phyloP scores from a whole-genome alignment of 2,329 filamentous ascomycete genomes.

The Fusarium torulosum region DNA sequence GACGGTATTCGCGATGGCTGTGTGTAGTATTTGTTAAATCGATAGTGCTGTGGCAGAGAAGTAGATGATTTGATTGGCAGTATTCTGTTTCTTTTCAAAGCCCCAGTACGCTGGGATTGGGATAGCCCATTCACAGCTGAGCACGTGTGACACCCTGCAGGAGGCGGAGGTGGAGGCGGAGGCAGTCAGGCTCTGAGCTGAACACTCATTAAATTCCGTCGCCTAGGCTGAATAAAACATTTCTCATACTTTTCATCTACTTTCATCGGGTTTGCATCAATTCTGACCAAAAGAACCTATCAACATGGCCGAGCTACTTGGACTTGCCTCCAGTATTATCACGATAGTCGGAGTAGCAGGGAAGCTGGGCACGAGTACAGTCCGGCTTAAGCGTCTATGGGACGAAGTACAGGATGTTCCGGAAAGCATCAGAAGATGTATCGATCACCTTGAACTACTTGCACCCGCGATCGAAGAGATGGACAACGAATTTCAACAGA shows the following conservation, averaged over 20 bases:
- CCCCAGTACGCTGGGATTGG: neutral
- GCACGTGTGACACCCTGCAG: neutral
- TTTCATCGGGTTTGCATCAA: neutral
- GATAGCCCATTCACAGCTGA: neutral
- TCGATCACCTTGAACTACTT: constrained; percentile 14
- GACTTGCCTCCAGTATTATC: constrained; percentile 32
- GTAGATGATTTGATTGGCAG: neutral
- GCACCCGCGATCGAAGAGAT: constrained; percentile 4
- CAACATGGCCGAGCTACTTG: constrained; percentile 33
- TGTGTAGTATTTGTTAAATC: too few species aligned
- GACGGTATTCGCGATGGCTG: too few species aligned
- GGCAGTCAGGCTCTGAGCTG: neutral
- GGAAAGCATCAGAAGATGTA: neutral
- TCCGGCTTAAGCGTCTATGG: constrained; percentile 34
- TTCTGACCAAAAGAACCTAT: too few species aligned
- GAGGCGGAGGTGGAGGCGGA: neutral
- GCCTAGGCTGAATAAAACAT: neutral
- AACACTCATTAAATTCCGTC: neutral
- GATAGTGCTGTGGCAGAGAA: too few species aligned
- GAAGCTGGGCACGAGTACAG: constrained; percentile 22
- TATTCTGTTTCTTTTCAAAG: neutral
- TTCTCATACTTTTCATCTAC: neutral
- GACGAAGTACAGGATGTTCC: constrained; percentile 33
- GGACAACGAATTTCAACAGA: constrained; percentile 15
- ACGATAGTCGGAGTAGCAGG: constrained; percentile 28